A percentile compares a stretch with the other conserved stretches of the same genome.
These are phyloP conservation scores for Sporothrix curviconia DNA, from an alignment of 2,329 filamentous ascomycete genomes.

Conservation along the genomic window DNA sequence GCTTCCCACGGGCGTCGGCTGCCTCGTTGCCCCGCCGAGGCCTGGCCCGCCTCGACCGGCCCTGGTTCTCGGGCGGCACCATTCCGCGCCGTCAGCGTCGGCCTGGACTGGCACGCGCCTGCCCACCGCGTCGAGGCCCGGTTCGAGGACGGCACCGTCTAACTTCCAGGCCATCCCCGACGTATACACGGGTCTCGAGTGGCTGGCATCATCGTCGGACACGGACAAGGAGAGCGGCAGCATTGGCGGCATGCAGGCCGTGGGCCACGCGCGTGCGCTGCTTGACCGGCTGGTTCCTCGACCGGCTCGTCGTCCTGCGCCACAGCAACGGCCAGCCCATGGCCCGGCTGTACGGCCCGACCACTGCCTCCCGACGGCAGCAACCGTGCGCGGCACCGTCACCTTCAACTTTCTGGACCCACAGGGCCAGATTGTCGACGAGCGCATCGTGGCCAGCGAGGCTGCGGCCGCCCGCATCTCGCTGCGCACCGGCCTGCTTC, in stretches of 20 bases:
- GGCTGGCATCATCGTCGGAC: constrained; percentile 22
- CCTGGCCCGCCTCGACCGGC: constrained; percentile 28
- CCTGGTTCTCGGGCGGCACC: constrained; percentile 37
- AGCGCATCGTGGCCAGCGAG: constrained; percentile 30
- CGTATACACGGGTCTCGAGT: constrained; percentile 31
- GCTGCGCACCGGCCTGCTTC: constrained; percentile 36
- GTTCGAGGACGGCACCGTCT: constrained; percentile 36
- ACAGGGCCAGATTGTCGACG: constrained; percentile 29
- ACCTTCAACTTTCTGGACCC: constrained; percentile 34
- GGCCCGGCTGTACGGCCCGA: constrained; percentile 30
- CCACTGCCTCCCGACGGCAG: constrained; percentile 14
- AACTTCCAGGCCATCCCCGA: constrained; percentile 36
- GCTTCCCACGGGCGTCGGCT: constrained; percentile 37
- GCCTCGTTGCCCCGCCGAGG: constrained; percentile 29
- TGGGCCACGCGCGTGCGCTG: constrained; percentile 30
- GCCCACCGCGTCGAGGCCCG: constrained; percentile 25
- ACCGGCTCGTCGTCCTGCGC: constrained; percentile 24
- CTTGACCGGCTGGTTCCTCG: constrained; percentile 32
- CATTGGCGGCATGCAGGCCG: constrained; percentile 25
- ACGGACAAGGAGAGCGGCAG: neutral
- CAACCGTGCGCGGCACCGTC: constrained; percentile 31
- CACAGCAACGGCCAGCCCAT: constrained; percentile 31
- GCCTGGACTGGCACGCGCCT: constrained; percentile 26
- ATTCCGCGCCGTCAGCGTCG: constrained; percentile 29
- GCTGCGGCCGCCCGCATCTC: constrained; percentile 31